Evolutionary conservation across 2,329 filamentous ascomycete genomes (phyloP).

Genomic region (Talaromyces atroroseus): DNA sequence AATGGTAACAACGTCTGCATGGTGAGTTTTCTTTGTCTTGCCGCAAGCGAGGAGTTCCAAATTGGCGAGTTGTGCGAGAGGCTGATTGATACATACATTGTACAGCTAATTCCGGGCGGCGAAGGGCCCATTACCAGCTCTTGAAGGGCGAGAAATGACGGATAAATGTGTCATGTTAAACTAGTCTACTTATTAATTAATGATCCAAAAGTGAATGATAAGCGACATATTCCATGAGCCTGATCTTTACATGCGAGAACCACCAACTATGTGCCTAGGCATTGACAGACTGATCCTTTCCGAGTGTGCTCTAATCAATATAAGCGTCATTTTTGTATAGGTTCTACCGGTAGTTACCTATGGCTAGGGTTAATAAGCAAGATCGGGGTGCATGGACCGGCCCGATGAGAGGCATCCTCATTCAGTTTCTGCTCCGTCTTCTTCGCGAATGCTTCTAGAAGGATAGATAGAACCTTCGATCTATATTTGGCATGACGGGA

Average conservation of each 20-base stretch:
- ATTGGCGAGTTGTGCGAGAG: not conserved
- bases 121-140: constrained; percentile 54
- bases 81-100: not conserved
- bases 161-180: constrained; percentile 4
- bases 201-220: constrained; percentile 1
- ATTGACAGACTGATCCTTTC: not conserved
- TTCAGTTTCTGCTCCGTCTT: not conserved
- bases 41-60: not conserved
- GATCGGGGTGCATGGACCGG: not conserved
- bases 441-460: not conserved
- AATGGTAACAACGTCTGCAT: constrained; percentile 99
- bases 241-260: too few species aligned
- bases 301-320: not conserved
- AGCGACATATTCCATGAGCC: not conserved
- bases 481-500: not conserved
- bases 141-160: constrained; percentile 4
- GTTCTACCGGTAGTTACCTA: not conserved
- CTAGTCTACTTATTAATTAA: constrained; percentile 2
- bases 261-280: not conserved
- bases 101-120: constrained; percentile 69
- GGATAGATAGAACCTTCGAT: not conserved
- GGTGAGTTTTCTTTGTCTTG: constrained; percentile 52
- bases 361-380: not conserved
- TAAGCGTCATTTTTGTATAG: too few species aligned
- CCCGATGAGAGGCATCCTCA: not conserved